Evolutionary conservation across 768 basidiomycete species (phyloP), one percentile per base, ranked within the genome.

Genomic region (Thelephora ganbajun): DNA sequence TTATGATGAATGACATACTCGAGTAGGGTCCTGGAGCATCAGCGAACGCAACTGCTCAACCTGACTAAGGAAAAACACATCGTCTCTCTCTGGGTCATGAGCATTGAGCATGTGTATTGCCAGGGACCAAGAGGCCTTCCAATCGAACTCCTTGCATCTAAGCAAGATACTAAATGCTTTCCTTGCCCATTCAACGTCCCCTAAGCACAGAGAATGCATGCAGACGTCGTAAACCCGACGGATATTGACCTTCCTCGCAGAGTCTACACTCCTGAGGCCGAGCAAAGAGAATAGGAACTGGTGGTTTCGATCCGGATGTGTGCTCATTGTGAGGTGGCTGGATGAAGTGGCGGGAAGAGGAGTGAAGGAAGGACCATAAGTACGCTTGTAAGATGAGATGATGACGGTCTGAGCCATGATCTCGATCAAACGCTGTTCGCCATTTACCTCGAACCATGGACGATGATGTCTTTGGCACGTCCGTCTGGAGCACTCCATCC

Each of bases 71-170:
- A 53, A 58, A 44, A 52, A 51, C 23, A 62, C 59, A 35, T 55
- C 55, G 12, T 60, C 2, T 9, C 41, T 47, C 7, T 51, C 47
- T n/a, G 35, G 41, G 4, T 35, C 47, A 2, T 36, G 45, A 30
- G 53, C 59, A 45, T 66, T 66, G 14, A 85, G 64, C 43, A 88
- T 61, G 48, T 70, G 64, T 43, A 86, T 59, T n/a, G 78, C 78
- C 9, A 72, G 76, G 47, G 66, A 71, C 86, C 88, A 90, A 61
- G 84, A 69, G 9, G 65, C 56, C 59, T 67, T 77, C 85, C 86
- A 90, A 52, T 79, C 63, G 2, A 88, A 63, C 66, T 90, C 88
- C 55, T 79, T 80, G 61, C 88, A 91, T 47, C 79, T 74, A 11
- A 73, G 69, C 18, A 91, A 73, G 34, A 90, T 79, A 19, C 73